phyloP scores from a whole-genome alignment of 176 grass and related monocot genomes.

The Puccinellia tenuiflora region DNA sequence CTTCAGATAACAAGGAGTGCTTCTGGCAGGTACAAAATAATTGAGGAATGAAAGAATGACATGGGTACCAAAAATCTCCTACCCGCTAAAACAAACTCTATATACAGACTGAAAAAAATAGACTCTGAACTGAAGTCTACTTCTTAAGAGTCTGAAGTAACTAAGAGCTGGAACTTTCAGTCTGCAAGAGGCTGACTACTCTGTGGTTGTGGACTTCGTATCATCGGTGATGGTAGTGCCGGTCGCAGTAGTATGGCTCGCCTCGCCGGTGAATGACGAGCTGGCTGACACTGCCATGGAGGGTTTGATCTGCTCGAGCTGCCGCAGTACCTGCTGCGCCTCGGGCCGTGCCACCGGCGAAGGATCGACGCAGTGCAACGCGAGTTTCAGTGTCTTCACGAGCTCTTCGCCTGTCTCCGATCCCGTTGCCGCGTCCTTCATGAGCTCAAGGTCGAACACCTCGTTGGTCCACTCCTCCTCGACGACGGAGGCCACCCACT shows the following conservation, averaged over 20 bases:
- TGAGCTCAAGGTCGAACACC: slow-evolving; percentile 94
- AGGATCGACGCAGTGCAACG: slow-evolving; percentile 79
- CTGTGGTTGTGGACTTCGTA: slow-evolving; percentile 38
- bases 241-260: slow-evolving; percentile 41
- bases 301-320: slow-evolving; percentile 90
- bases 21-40: slow-evolving; percentile 43
- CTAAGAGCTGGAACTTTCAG: slow-evolving; percentile 21
- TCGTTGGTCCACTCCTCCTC: slow-evolving; percentile 98
- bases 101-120: slow-evolving; percentile 52
- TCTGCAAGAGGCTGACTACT: slow-evolving; percentile 49
- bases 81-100: slow-evolving; percentile 34
- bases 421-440: slow-evolving; percentile 60
- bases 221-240: slow-evolving; percentile 41
- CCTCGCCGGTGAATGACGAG: slow-evolving; percentile 54
- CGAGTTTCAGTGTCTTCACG: slow-evolving; percentile 77
- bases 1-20: slow-evolving; percentile 79
- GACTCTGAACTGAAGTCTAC: slow-evolving; percentile 52
- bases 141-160: slow-evolving; percentile 43
- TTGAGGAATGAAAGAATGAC: slow-evolving; percentile 44
- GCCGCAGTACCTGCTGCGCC: slow-evolving; percentile 60
- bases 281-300: slow-evolving; percentile 36
- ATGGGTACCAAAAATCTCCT: slow-evolving; percentile 46
- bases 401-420: slow-evolving; percentile 67
- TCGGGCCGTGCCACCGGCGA: slow-evolving; percentile 65
- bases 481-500: slow-evolving; percentile 90